Evolutionary conservation across 2,329 filamentous ascomycete species (phyloP), one percentile per base, ranked within the genome.

Genomic region (Cladophialophora chaetospira): DNA sequence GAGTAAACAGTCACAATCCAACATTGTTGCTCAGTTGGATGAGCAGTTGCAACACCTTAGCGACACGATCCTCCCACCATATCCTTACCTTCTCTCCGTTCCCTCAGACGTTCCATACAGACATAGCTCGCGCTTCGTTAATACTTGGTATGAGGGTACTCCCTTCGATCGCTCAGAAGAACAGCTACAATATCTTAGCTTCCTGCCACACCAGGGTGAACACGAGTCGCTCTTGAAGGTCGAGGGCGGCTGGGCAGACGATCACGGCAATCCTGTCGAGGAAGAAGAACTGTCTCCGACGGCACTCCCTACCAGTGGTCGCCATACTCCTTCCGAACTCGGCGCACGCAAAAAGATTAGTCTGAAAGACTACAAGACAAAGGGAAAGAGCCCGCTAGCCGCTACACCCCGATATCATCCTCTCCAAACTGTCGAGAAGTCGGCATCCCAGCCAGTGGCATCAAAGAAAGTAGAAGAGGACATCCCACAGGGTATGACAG

Each of bases 151-250:
- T 58, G 72, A 77, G 62, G 72, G 74, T 53, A 79, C 78, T 2
- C 78, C 82, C 3, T 87, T 85, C 69, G 70, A 72, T 48, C 70
- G 70, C 15, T 73, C 79, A 61, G 84, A 87, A 69, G 78, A 84
- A 65, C 74, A 79, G 64, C 73, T 84, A 50, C 84, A 86, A 67
- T 86, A 86, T 68, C 76, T 83, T 73, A 86, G 82, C 55, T 86
- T 83, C 63, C 71, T 82, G 52, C 81, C 79, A 54, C 82, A 83
- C 67, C 80, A 84, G 66, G 77, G 77, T 29, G 78, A 79, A 57
- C 78, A 82, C 63, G 77, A 75, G 38, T 72, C 79, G 54, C 69
- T 82, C 48, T 72, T 79, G 60, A 76, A 77, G 9, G 79, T 79
- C 57, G 63, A 63, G 33, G 80, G 81, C 50, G 79, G 81, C 62